phyloP scores from a whole-genome alignment of 495 filamentous ascomycete genomes.

The Hypoxylon intermedium region DNA sequence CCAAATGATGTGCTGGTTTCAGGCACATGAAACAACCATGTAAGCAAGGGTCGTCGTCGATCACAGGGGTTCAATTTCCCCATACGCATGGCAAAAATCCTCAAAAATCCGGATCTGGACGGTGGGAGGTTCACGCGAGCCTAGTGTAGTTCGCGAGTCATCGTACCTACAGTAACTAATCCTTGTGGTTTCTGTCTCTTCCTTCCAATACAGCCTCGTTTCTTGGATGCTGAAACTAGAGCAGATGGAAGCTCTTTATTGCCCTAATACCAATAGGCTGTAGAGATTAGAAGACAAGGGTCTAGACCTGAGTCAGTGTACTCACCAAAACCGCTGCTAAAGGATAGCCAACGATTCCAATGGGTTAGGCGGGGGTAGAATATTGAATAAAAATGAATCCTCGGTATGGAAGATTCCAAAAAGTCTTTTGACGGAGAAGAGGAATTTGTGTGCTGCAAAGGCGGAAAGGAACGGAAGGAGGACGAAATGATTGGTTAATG shows the following conservation, averaged over 20 bases:
- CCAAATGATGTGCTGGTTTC: constrained; percentile 35
- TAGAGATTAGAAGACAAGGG: background rate
- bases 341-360: too few relatives aligned
- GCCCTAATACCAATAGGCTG: too few relatives aligned
- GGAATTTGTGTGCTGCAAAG: background rate
- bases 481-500: constrained; percentile 8
- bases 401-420: too few relatives aligned
- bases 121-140: constrained; percentile 10
- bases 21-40: constrained; percentile 39
- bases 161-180: too few relatives aligned
- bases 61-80: constrained; percentile 33
- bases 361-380: background rate
- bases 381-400: too few relatives aligned
- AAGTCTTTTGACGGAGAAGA: too few relatives aligned
- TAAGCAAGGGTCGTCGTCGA: constrained; percentile 33
- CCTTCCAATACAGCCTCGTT: background rate
- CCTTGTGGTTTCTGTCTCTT: constrained; percentile 11
- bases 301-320: background rate
- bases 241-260: too few relatives aligned
- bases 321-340: too few relatives aligned
- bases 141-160: constrained; percentile 7
- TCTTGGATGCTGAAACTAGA: constrained; percentile 1
- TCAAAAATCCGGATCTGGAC: constrained; percentile 25
- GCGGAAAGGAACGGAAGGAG: background rate
- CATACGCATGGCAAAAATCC: constrained; percentile 29